These are phyloP conservation scores for Jackrogersella minutella DNA, from an alignment of 495 filamentous ascomycete species.

Conservation along the genomic window DNA sequence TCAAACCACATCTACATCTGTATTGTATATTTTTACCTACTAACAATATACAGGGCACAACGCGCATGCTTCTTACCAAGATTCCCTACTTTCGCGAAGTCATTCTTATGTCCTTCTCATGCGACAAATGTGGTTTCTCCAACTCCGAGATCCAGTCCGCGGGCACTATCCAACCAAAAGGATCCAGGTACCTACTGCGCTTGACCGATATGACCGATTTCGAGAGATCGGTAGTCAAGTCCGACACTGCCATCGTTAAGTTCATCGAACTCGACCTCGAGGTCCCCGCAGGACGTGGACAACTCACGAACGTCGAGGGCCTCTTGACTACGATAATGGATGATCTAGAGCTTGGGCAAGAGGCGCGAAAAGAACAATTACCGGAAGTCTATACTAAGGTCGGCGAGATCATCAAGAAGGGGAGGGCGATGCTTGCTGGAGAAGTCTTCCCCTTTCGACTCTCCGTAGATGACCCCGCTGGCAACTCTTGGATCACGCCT, in stretches of 20 bases:
- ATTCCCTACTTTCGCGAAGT: constrained; percentile 98
- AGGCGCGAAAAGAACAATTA: constrained; percentile 71
- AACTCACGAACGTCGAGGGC: constrained; percentile 92
- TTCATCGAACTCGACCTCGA: constrained; percentile 89
- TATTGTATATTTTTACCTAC: background rate
- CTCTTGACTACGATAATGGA: constrained; percentile 77
- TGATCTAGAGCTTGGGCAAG: constrained; percentile 78
- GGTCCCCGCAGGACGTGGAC: constrained; percentile 85
- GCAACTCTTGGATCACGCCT: constrained; percentile 98
- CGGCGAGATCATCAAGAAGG: constrained; percentile 71
- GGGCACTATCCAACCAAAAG: constrained; percentile 87
- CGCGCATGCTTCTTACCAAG: constrained; percentile 82
- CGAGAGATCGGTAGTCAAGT: constrained; percentile 87
- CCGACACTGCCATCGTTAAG: constrained; percentile 81
- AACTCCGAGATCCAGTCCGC: constrained; percentile 94
- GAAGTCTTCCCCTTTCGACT: constrained; percentile 86
- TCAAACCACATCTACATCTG: background rate
- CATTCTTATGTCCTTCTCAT: constrained; percentile 95
- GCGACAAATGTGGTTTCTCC: constrained; percentile 83
- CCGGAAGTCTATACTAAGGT: constrained; percentile 82
- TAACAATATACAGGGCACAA: constrained; percentile 69
- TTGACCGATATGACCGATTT: constrained; percentile 75
- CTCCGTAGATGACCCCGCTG: constrained; percentile 85
- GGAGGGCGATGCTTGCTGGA: constrained; percentile 75
- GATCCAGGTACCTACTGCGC: constrained; percentile 78